These are phyloP conservation scores for Hypoxylon sp. DNA, from an alignment of 2,329 filamentous ascomycete species.

Conservation along the genomic window DNA sequence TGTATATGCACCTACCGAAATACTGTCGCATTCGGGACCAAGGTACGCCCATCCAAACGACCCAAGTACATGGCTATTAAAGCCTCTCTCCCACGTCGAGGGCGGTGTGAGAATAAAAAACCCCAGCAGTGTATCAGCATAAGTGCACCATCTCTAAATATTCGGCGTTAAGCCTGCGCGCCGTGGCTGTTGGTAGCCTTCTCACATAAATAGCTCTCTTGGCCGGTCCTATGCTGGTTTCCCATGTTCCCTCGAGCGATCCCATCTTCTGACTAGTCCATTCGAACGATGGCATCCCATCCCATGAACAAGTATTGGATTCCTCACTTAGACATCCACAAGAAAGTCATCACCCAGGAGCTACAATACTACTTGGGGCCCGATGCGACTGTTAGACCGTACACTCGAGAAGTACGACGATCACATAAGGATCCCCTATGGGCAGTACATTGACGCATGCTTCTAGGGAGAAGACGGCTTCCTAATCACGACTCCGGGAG, in stretches of 20 bases:
- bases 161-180: constrained; percentile 34
- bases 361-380: constrained; percentile 70
- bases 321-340: constrained; percentile 69
- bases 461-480: constrained; percentile 70
- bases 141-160: constrained; percentile 20
- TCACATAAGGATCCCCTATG: constrained; percentile 34
- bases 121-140: constrained; percentile 18
- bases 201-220: constrained; percentile 38
- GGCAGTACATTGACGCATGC: constrained; percentile 43
- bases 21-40: constrained; percentile 44
- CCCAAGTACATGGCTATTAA: constrained; percentile 41
- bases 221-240: constrained; percentile 35
- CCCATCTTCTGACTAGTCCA: constrained; percentile 15
- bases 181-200: constrained; percentile 28
- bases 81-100: constrained; percentile 34
- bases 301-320: constrained; percentile 71
- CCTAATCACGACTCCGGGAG: constrained; percentile 68
- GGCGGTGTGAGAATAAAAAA: constrained; percentile 39
- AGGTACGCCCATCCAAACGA: constrained; percentile 40
- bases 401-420: constrained; percentile 64
- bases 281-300: constrained; percentile 52
- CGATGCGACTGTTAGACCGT: constrained; percentile 67
- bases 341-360: constrained; percentile 69
- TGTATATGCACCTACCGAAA: constrained; percentile 40
- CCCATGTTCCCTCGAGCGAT: constrained; percentile 31